These are phyloP conservation scores for Phytophthora macrochlamydospora DNA, from an alignment of 352 stramenopile species.

Conservation along the genomic window DNA sequence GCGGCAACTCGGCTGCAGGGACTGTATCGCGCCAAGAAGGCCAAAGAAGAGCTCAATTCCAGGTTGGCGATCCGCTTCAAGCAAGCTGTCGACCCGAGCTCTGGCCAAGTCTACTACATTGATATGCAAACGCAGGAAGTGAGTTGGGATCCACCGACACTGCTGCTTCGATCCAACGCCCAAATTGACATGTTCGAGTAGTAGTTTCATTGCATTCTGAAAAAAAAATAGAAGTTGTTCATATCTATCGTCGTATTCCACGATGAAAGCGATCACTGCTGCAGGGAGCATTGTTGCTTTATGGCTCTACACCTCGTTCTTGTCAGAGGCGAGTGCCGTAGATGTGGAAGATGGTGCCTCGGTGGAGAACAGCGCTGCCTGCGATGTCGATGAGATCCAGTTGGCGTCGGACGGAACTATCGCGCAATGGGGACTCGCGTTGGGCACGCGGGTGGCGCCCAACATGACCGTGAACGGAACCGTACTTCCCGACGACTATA, in stretches of 20 bases:
- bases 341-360: not conserved
- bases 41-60: constrained; percentile 41
- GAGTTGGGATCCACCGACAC: constrained; percentile 62
- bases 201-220: not conserved
- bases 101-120: constrained; percentile 72
- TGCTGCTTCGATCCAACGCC: constrained; percentile 14
- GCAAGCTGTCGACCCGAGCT: constrained; percentile 54
- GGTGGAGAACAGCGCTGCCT: constrained; percentile 24
- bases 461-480: constrained; percentile 74
- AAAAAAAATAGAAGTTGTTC: not conserved
- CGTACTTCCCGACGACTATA: constrained; percentile 54
- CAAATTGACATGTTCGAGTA: constrained; percentile 37
- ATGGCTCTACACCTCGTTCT: no score
- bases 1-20: constrained; percentile 58
- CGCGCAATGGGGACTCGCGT: constrained; percentile 43
- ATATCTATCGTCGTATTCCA: not conserved
- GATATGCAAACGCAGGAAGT: constrained; percentile 66
- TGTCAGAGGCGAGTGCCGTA: no score
- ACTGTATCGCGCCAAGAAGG: constrained; percentile 58
- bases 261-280: no score
- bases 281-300: not conserved
- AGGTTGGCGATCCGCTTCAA: constrained; percentile 56
- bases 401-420: constrained; percentile 72
- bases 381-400: constrained; percentile 71
- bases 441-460: constrained; percentile 57